Evolutionary conservation across 306 rosid species (phyloP).

Genomic region (Malus fusca): DNA sequence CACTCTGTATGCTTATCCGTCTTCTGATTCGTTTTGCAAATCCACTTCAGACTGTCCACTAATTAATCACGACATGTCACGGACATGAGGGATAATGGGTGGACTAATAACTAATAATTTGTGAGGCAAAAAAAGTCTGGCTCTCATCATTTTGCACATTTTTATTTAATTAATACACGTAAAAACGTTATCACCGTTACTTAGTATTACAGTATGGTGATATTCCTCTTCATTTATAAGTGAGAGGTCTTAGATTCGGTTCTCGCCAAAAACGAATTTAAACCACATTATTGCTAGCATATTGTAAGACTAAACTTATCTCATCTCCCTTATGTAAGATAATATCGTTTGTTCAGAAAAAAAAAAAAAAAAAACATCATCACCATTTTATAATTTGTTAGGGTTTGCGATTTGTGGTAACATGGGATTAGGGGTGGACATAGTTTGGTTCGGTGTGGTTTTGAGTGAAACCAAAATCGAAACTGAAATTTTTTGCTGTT

Average conservation of each 20-base stretch:
- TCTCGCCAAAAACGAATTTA: accelerated
- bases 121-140: background rate
- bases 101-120: background rate
- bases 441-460: no score
- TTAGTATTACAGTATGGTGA: background rate
- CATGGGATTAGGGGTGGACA: background rate
- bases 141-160: background rate
- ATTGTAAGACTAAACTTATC: accelerated
- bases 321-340: no score
- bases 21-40: background rate
- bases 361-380: no score
- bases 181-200: background rate
- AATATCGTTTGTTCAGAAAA: background rate
- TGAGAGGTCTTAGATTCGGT: no score
- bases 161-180: background rate
- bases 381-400: background rate
- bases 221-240: no score
- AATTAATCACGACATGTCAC: background rate
- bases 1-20: background rate
- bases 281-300: no score
- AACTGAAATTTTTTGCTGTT: no score
- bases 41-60: background rate
- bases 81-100: background rate
- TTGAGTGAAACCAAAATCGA: no score
- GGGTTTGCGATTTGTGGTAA: background rate